Conservation (phyloP, 2,329 filamentous ascomycete species). For the Venturia carpophila region DNA sequence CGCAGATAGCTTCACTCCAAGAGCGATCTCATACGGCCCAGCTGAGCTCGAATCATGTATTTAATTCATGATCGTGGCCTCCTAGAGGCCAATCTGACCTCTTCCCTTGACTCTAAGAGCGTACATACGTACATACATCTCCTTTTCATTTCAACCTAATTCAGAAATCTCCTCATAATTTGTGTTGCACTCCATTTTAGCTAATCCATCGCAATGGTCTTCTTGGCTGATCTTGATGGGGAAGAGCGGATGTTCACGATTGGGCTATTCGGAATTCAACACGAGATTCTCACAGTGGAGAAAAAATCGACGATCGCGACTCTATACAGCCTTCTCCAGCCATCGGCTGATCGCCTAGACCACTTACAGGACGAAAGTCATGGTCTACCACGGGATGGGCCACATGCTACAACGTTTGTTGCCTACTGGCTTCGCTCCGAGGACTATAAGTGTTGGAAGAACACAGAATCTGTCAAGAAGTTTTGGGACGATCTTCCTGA, state of each 20-base stretch:
- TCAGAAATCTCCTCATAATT: not conserved
- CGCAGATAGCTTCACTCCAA: not conserved
- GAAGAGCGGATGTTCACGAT: not conserved
- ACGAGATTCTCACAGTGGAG: not conserved
- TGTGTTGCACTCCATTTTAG: not conserved
- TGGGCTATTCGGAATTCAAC: not conserved
- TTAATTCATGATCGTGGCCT: not conserved
- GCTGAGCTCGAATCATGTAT: not conserved
- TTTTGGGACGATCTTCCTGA: constrained; percentile 1
- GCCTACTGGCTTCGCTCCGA: constrained; percentile 2
- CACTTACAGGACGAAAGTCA: constrained; percentile 5
- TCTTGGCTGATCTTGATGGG: not conserved
- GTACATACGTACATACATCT: not conserved
- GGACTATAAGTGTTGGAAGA: not conserved
- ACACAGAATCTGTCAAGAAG: not conserved
- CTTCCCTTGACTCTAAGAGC: not conserved
- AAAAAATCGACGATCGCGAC: not conserved
- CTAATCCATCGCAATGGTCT: not conserved
- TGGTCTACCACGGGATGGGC: not conserved
- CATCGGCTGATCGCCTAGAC: constrained; percentile 1
- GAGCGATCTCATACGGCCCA: not conserved
- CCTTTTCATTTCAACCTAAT: not conserved
- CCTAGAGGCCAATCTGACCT: not conserved
- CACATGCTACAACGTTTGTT: not conserved
- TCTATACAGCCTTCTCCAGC: not conserved